Evolutionary conservation across 108 stramenopile genomes (phyloP).

Genomic region (Cylindrotheca fusiformis): DNA sequence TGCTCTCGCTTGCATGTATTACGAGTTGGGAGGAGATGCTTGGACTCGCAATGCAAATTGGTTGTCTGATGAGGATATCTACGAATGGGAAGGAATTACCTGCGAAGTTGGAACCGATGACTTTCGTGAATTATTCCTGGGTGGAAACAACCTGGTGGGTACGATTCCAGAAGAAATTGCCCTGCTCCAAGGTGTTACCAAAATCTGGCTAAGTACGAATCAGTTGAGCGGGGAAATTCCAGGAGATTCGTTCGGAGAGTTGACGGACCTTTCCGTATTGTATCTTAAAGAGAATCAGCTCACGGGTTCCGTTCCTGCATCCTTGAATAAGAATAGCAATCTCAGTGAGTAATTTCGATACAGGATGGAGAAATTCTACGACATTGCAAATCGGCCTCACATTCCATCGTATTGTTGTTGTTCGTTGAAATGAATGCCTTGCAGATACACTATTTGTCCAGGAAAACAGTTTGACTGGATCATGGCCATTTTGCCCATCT

Average conservation of each 20-base stretch:
- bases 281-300: conserved; percentile 43
- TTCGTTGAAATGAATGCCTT: too few relatives aligned
- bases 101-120: conserved; percentile 13
- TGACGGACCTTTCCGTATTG: conserved; percentile 30
- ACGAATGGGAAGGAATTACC: conserved; percentile 24
- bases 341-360: conserved; percentile 43
- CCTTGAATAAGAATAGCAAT: conserved; percentile 20
- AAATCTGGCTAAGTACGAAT: conserved; percentile 22
- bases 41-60: conserved; percentile 15
- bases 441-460: conserved; percentile 39
- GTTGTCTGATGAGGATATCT: conserved; percentile 16
- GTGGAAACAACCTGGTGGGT: conserved; percentile 33
- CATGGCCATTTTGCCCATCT: conserved; percentile 38
- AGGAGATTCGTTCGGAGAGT: conserved; percentile 14
- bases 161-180: conserved; percentile 26
- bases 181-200: conserved; percentile 9
- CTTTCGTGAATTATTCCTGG: conserved; percentile 15
- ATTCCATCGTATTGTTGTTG: too few relatives aligned
- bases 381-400: too few relatives aligned
- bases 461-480: conserved; percentile 36
- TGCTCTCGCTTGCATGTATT: conserved; percentile 28
- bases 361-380: too few relatives aligned
- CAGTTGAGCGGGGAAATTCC: conserved; percentile 14
- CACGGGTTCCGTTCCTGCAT: conserved; percentile 32
- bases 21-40: conserved; percentile 14